Percentiles rank a stretch among this genome's conserved stretches.
Evolutionary conservation across 306 rosid genomes (phyloP).

Genomic region (Malus domestica): ASM211411v1 NC_041799.1:4113001-4113500

Average conservation of each 20-base stretch:
- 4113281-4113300: constrained; percentile 86
- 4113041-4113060: constrained; percentile 5
- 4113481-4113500: constrained; percentile 47
- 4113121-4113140: constrained; percentile 49
- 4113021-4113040: not conserved
- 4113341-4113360: constrained; percentile 89
- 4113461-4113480: constrained; percentile 40
- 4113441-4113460: constrained; percentile 53
- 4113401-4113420: constrained; percentile 66
- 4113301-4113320: constrained; percentile 61
- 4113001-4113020: not conserved
- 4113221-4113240: constrained; percentile 45
- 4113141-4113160: constrained; percentile 60
- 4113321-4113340: constrained; percentile 88
- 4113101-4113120: constrained; percentile 49
- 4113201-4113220: constrained; percentile 61
- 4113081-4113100: constrained; percentile 71
- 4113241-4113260: constrained; percentile 97
- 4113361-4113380: constrained; percentile 82
- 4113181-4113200: constrained; percentile 66
- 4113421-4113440: constrained; percentile 49
- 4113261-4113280: constrained; percentile 98
- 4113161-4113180: constrained; percentile 61
- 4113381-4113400: constrained; percentile 76
- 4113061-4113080: constrained; percentile 80